Evolutionary conservation across 2,329 filamentous ascomycete genomes (phyloP).

Genomic region (Domatiomyces catenatus): DNA sequence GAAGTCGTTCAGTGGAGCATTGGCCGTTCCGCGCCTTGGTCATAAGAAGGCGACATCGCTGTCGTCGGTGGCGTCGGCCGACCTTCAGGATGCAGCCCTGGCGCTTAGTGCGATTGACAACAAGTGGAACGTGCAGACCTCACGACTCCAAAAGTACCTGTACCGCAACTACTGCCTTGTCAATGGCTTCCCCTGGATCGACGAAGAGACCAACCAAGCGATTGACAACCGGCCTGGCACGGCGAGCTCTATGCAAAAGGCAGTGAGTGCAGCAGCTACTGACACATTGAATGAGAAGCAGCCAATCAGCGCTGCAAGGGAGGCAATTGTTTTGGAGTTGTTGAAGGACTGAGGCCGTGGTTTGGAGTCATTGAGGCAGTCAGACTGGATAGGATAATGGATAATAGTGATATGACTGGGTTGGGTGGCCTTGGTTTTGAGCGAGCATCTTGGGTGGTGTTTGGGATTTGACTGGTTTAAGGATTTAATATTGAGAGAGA

Average conservation of each 20-base stretch:
- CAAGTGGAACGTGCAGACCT: conserved; percentile 32
- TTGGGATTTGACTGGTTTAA: background rate
- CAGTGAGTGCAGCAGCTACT: background rate
- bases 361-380: too few relatives aligned
- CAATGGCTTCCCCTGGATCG: conserved; percentile 20
- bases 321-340: conserved; percentile 1
- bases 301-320: background rate
- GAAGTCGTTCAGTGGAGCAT: conserved; percentile 28
- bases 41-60: conserved; percentile 10
- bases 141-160: conserved; percentile 29
- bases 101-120: conserved; percentile 27
- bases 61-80: conserved; percentile 12
- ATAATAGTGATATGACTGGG: background rate
- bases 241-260: background rate
- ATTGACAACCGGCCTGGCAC: background rate
- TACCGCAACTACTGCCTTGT: conserved; percentile 31
- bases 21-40: conserved; percentile 18
- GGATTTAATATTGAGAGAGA: background rate
- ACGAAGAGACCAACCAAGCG: conserved; percentile 1
- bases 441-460: background rate
- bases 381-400: background rate
- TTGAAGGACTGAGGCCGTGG: conserved; percentile 1
- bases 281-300: conserved; percentile 4
- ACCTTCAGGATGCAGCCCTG: conserved; percentile 26
- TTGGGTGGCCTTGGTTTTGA: background rate